Percentiles rank a stretch among this genome's conserved stretches.
Evolutionary conservation across 768 basidiomycete species (phyloP).

Genomic region (Calocybe gangraenosa): DNA sequence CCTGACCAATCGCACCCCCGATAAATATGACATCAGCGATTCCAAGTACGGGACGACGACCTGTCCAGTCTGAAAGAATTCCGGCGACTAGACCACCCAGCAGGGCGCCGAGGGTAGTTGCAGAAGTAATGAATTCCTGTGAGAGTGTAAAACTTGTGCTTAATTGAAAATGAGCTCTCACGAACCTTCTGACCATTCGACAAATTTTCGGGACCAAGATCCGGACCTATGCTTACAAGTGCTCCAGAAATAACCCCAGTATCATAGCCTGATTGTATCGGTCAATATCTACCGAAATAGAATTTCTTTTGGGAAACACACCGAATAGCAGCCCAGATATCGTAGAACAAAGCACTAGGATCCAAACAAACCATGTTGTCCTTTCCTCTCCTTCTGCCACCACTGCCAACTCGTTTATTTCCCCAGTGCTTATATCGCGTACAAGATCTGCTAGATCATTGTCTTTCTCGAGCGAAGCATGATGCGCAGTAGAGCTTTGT

Average conservation of each 20-base stretch:
- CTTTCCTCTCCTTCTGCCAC: conserved; percentile 62
- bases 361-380: conserved; percentile 74
- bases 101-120: conserved; percentile 75
- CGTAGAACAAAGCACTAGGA: conserved; percentile 70
- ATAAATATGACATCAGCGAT: conserved; percentile 74
- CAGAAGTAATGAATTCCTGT: conserved; percentile 77
- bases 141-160: not conserved
- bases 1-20: conserved; percentile 67
- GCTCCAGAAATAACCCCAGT: conserved; percentile 80
- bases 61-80: conserved; percentile 65
- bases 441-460: conserved; percentile 15
- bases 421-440: conserved; percentile 35
- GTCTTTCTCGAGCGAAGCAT: conserved; percentile 6
- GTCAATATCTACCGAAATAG: not conserved
- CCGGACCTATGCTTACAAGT: conserved; percentile 66
- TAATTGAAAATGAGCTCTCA: not conserved
- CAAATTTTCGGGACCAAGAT: conserved; percentile 54
- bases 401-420: conserved; percentile 56
- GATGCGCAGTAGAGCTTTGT: not conserved
- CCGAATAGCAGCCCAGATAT: conserved; percentile 77
- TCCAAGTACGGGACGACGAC: conserved; percentile 59
- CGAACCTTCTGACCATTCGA: conserved; percentile 61
- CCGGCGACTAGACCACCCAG: conserved; percentile 72
- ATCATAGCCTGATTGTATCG: conserved; percentile 55
- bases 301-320: conserved; percentile 25